Base-by-base conservation (phyloP, 2,329 filamentous ascomycete species). In the Madurella mycetomatis region DNA sequence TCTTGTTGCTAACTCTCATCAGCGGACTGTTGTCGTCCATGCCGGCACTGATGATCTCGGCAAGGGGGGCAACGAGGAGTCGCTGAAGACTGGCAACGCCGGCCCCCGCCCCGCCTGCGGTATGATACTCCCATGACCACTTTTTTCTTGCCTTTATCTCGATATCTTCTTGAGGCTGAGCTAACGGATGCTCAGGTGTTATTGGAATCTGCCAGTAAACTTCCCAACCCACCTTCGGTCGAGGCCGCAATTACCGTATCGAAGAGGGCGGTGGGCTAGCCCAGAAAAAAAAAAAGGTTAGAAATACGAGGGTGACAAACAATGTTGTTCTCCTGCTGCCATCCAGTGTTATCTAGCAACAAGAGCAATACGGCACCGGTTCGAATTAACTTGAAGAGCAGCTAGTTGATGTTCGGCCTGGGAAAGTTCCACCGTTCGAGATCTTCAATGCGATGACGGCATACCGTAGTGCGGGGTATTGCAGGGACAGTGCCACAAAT, bases 21-120 rank as follows among this genome's bases (percentile, higher is more conserved):
- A 94, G 89, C 92, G 94, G 71, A 97, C 94, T 64, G 83, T 99
- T 60, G 94, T 99, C 68, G 84, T 95, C 69, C 94, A 99, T 80
- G 86, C 80, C 66, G 94, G 94, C 72, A 97, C 92, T 64, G 94
- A 99, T 72, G 94, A 99, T 71, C 90, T 99, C 62, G 94, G 94
- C 75, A 89, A 88, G 82, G 91, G 91, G 69, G 89, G 78, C 66
- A 86, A 89, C 78, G 90, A 92, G 77, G 91, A 97, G 81, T 96
- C 90, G 69, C 90, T 95, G 81, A 96, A 95, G 87, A 99, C 94
- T 63, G 94, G 94, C 65, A 99, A 97, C 73, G 94, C 94, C 71
- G 94, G 94, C 68, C 74, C 79, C 66, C 90, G 94, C 71, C 94
- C 94, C 71, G 94, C 94, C 72, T 99, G 94, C 78, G 94, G 94